Percentiles rank a stretch among this genome's conserved stretches.
Conservation (phyloP, 2,329 filamentous ascomycete species). For the Parasarocladium wereldwijsianum region DNA sequence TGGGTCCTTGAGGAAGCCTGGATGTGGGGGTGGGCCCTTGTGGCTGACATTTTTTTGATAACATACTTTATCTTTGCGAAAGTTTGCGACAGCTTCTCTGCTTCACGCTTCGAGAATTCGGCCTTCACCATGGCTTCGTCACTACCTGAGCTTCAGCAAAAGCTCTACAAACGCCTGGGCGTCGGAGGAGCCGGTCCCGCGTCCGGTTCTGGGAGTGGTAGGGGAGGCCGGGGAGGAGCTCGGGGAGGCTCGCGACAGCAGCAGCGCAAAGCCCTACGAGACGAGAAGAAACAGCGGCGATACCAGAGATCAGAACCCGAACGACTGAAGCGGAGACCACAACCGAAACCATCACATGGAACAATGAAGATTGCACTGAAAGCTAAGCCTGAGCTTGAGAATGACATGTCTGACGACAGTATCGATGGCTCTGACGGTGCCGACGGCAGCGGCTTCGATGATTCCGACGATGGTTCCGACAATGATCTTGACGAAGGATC, state of each 20-base stretch:
- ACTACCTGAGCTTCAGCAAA: slow-evolving; percentile 19
- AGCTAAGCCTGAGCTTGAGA: no score
- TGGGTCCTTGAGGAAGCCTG: no score
- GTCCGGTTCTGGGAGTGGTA: slow-evolving; percentile 5
- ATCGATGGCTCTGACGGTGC: no score
- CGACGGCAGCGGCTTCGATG: slow-evolving; percentile 5
- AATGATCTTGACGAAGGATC: slow-evolving; percentile 9
- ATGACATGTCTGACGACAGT: no score
- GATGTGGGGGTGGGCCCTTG: no score
- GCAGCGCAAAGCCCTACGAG: slow-evolving; percentile 49
- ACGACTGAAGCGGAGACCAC: slow-evolving; percentile 1
- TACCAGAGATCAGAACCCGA: slow-evolving; percentile 9
- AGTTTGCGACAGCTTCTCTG: no score
- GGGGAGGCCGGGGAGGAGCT: slow-evolving; percentile 4
- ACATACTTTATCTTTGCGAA: no score
- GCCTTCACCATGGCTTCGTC: no score
- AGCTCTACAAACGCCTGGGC: slow-evolving; percentile 22
- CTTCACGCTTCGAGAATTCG: no score
- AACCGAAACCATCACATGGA: no score
- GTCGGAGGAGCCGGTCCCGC: slow-evolving; percentile 13
- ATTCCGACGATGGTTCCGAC: slow-evolving; percentile 8
- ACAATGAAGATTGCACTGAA: no score
- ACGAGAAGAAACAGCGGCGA: slow-evolving; percentile 39
- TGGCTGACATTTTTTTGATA: no score
- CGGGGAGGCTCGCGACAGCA: slow-evolving; percentile 36